Evolutionary conservation across 441 rosid genomes (phyloP), one percentile per base, ranked within the genome.

Genomic region (Erodium trifolium): DNA sequence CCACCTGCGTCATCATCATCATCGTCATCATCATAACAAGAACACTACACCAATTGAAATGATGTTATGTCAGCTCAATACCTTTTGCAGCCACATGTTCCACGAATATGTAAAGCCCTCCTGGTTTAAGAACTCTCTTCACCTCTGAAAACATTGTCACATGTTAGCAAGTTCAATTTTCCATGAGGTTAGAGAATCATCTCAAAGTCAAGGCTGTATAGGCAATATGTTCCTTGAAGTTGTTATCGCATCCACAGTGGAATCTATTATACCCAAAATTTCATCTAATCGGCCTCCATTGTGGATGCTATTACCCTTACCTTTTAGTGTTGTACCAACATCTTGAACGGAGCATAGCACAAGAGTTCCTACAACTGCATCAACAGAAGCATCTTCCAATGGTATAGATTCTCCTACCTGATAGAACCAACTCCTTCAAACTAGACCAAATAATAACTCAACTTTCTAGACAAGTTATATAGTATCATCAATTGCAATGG

Each of bases 51-150:
- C 35, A 43, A 23, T 45, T 18, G 9, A 29, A 19, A 37, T 0
- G 0, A 19, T 16, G 8, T 51, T 72, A 2, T 66, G 5, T 39
- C 49, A 14, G 73, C 16, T 34, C 49, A 0, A 29, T 79, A 90
- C 97, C 97, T 84, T 88, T 72, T 2, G 97, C 97, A 53, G 96
- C 93, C 68, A 89, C 91, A 75, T 94, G 97, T 79, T 94, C 99
- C 67, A 91, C 85, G 68, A 94, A 91, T 47, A 91, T 4, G 77
- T 85, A 94, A 65, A 73, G 53, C 71, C 96, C 97, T 14, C 91
- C 91, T 0, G 96, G 97, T 80, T 79, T 94, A 45, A 94, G 81
- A 79, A 90, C 86, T 78, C 97, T 82, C 81, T 81, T 85, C 63
- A 91, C 80, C 86, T 93, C 99, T 93, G 73, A 34, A 76, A 27